Base-by-base conservation (phyloP, 495 filamentous ascomycete genomes). In the Xylaria telfairii region DNA sequence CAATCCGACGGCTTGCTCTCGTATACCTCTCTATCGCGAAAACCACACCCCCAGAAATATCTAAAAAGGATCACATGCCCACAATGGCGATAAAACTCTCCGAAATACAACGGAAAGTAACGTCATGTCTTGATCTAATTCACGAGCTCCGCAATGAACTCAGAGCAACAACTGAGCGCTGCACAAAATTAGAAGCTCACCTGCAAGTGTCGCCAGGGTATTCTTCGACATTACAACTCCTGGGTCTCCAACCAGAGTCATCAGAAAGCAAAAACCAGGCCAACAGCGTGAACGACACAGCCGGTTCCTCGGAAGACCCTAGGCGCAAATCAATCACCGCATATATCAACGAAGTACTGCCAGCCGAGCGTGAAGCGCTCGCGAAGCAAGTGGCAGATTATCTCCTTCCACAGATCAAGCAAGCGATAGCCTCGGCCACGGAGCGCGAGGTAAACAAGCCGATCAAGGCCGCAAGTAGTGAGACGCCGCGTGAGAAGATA, bases 401-500 rank as follows among this genome's bases (percentile, higher is more conserved):
- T 10, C 62, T 65, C 13, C 41, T 65, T 7, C 42, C 62, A 10
- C 15, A 19, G 12, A 47, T 65, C 42, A 13, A 46, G 19, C 24
- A 15, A 1, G 21, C 13, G 15, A 49, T 42, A 10, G 44, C 15
- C n/a, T 1, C 28, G 4, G 63, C 47, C 3, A 49, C 49, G 26
- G 49, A 56, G 32, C 47, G 47, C 0, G 51, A 53, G 15, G 3
- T 67, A 4, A 34, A 67, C 26, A 30, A 15, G 32, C 37, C 42
- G 2, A 57, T 54, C 30, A 24, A 32, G 17, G 17, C 41, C 1
- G 41, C 24, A 34, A 19, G 19, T 17, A 24, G 62, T 12, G 46
- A 65, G 63, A 65, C 63, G 7, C 51, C 63, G 44, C 12, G 32
- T 3, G 65, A 57, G 47, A 57, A 67, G 34, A 41, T 56, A 8